Percentiles rank a stretch among this genome's conserved stretches.
These are phyloP conservation scores for Boletus hoseneyae DNA, from an alignment of 1,284 basidiomycete species.

Conservation along the genomic window DNA sequence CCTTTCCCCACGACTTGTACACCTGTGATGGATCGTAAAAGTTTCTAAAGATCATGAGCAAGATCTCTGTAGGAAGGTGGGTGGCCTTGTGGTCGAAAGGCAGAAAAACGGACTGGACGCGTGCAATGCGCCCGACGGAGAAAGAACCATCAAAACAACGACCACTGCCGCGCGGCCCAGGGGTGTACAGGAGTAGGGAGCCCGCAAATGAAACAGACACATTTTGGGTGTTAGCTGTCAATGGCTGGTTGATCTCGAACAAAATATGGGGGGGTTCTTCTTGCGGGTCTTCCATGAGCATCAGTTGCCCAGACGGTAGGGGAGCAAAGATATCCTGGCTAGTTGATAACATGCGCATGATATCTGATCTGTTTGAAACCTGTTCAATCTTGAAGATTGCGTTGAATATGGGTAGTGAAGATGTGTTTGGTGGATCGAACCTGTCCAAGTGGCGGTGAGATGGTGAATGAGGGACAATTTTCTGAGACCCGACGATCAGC, in stretches of 20 bases:
- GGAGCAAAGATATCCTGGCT: background rate
- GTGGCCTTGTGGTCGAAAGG: background rate
- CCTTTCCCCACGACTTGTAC: conserved; percentile 1
- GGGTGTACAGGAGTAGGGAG: too few species aligned
- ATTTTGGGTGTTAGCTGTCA: background rate
- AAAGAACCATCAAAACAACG: too few species aligned
- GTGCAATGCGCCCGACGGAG: too few species aligned
- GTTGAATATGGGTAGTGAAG: background rate
- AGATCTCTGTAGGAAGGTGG: background rate
- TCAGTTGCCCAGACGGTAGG: background rate
- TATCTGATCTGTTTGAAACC: background rate
- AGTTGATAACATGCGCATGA: background rate
- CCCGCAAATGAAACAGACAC: too few species aligned
- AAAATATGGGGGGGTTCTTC: background rate
- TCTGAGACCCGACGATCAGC: too few species aligned
- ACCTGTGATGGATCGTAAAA: background rate
- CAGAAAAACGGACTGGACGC: too few species aligned
- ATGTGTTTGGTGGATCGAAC: background rate
- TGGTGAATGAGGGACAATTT: background rate
- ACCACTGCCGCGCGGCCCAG: too few species aligned
- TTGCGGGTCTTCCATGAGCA: background rate
- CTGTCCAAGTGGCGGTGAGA: background rate
- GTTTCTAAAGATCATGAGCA: background rate
- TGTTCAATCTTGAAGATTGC: background rate
- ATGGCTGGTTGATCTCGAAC: background rate